Conservation (phyloP, 768 basidiomycete species). For the Asterophora lycoperdoides region DNA sequence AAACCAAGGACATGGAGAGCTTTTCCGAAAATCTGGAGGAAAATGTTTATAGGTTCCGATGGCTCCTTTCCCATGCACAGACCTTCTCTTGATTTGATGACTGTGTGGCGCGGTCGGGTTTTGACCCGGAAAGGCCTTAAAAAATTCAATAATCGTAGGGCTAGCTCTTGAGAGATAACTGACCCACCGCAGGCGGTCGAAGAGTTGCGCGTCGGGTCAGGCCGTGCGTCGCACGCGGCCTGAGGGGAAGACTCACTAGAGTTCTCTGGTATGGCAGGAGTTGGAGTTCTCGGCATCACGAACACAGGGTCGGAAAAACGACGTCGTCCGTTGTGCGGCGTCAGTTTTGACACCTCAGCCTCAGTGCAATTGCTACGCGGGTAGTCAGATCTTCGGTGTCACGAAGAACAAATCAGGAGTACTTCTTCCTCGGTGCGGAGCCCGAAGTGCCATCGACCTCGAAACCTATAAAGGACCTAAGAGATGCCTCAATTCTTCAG, state of each 20-base stretch:
- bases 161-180: not conserved
- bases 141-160: not conserved
- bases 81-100: too few species aligned
- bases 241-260: too few species aligned
- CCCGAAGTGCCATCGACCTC: not conserved
- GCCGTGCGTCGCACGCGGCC: too few species aligned
- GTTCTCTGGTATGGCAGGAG: not conserved
- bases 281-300: not conserved
- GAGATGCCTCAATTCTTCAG: conserved; percentile 3
- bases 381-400: too few species aligned
- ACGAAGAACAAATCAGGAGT: too few species aligned
- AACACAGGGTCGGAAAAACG: not conserved
- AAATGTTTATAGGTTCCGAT: too few species aligned
- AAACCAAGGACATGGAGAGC: too few species aligned
- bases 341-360: conserved; percentile 4
- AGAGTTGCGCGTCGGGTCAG: too few species aligned
- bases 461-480: conserved; percentile 7
- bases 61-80: too few species aligned
- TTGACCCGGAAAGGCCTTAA: not conserved
- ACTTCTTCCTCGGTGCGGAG: not conserved
- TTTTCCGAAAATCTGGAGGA: too few species aligned
- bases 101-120: too few species aligned
- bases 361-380: too few species aligned
- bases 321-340: not conserved
- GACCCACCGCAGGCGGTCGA: not conserved